Evolutionary conservation across 441 rosid species (phyloP), one percentile per base, ranked within the genome.

Genomic region (Adansonia gregorii): DNA sequence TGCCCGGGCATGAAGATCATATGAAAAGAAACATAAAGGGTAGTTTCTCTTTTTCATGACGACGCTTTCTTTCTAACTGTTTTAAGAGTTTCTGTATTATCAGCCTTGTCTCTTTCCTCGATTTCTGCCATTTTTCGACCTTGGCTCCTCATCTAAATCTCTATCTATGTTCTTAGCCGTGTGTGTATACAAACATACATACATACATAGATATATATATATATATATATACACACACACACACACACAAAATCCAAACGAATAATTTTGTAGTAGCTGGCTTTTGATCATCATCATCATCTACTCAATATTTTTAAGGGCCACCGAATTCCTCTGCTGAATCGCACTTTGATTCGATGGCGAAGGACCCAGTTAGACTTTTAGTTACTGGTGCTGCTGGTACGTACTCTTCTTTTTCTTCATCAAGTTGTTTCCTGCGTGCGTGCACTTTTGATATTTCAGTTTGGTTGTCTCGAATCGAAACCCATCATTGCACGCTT

Each of bases 341-440:
- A 27, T 31, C 39, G 19, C 71, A 6, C 14, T 41, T 43, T 15
- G 48, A 14, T 64, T 15, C 68, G 3, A 84, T 82, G 80, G 85
- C 78, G 1, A 75, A 58, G 67, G 68, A 12, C 72, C 82, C 82
- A 8, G 46, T 80, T 9, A 73, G 82, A 73, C 76, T 80, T 78
- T 68, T 85, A 48, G 85, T 85, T 67, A 82, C 81, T 71, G 85
- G 84, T 17, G 84, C 85, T 43, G 84, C 85, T 65, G 81, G 87
- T 85, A 81, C 69, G 6, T 4, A 55, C 2, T 27, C 4, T 0
- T n/a, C 19, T 15, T 14, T 22, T 39, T 19, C 6, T 27, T 24
- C 24, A 20, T 3, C 39, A 22, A 14, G 41, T 15, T 70, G 39
- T 12, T 20, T 54, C 56, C 56, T 31, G 39, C 39, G 39, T 7